Evolutionary conservation across 768 basidiomycete species (phyloP), one percentile per base, ranked within the genome.

Genomic region (Xerocomellus chrysenteron): DNA sequence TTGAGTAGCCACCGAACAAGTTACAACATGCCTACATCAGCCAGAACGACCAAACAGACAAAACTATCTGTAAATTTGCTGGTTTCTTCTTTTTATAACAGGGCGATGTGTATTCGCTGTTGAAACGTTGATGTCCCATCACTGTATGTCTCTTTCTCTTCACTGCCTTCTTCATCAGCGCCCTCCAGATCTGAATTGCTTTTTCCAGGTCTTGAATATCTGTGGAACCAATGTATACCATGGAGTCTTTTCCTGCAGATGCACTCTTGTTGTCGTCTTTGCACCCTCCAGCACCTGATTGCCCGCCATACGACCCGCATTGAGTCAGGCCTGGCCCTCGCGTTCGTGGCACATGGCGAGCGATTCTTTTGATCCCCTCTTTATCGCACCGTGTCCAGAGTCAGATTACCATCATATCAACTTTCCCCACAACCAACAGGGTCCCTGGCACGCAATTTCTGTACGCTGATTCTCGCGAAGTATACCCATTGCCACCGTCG

Each of bases 1-100:
- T n/a, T n/a, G n/a, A n/a, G n/a, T n/a, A 71, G 70, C 70, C 70
- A 71, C 69, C 47, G 52, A 40, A 35, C 62, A 63, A 65, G 70
- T 57, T 59, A 5, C 53, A 57, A 47, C 59, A 54, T 59, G 58
- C 28, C 60, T 30, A 39, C 64, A 52, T 24, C 59, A 36, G 46
- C 55, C 36, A 58, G 52, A 48, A 48, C 60, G 43, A 43, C 54
- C n/a, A n/a, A n/a, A n/a, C n/a, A n/a, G n/a, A n/a, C 55, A 37
- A 37, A 37, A 37, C 52, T 55, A 47, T 52, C 39, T 42, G 40
- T 42, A 53, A 49, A 26, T 17, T 48, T 45, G 44, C 44, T 24
- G 35, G 42, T 42, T 58, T 54, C 55, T 60, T 54, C 47, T 49
- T n/a, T 48, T 19, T n/a, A n/a, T 50, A 39, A 39, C 60, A 63